phyloP scores from a whole-genome alignment of 2,329 filamentous ascomycete species.

The Dendrostoma leiphaemia region DNA sequence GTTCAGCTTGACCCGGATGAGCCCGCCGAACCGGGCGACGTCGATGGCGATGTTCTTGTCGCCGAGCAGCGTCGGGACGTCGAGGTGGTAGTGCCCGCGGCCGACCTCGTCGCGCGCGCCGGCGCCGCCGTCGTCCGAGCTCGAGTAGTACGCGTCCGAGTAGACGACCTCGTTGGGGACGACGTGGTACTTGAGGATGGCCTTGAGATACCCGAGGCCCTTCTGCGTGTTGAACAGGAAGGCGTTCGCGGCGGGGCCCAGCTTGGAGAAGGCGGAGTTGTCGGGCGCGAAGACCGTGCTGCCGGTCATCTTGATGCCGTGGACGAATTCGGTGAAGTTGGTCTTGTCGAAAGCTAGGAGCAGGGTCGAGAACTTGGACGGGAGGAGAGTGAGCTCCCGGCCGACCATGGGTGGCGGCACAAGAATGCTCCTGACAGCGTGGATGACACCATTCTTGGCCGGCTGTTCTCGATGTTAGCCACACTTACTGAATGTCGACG shows the following conservation, averaged over 20 bases:
- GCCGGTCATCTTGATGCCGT: conserved; percentile 54
- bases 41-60: conserved; percentile 69
- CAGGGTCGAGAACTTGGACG: conserved; percentile 74
- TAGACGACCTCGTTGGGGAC: conserved; percentile 75
- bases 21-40: conserved; percentile 64
- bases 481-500: too few species aligned
- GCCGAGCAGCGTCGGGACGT: conserved; percentile 70
- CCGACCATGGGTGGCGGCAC: conserved; percentile 68
- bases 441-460: conserved; percentile 77
- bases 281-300: conserved; percentile 79
- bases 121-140: conserved; percentile 25
- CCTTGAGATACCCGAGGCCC: conserved; percentile 73
- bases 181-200: conserved; percentile 76
- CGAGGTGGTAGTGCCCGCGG: conserved; percentile 59
- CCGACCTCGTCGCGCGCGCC: conserved; percentile 36
- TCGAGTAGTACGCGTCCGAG: conserved; percentile 74
- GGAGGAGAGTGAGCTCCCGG: conserved; percentile 60
- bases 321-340: conserved; percentile 60
- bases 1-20: conserved; percentile 73
- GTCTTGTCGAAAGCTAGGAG: conserved; percentile 73
- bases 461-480: conserved; percentile 40
- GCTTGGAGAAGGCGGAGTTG: conserved; percentile 75
- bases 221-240: conserved; percentile 78
- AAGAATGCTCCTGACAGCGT: conserved; percentile 73
- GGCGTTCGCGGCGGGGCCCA: conserved; percentile 71